These are phyloP conservation scores for Aspergillus funiculosus DNA, from an alignment of 495 filamentous ascomycete genomes.

Conservation along the genomic window DNA sequence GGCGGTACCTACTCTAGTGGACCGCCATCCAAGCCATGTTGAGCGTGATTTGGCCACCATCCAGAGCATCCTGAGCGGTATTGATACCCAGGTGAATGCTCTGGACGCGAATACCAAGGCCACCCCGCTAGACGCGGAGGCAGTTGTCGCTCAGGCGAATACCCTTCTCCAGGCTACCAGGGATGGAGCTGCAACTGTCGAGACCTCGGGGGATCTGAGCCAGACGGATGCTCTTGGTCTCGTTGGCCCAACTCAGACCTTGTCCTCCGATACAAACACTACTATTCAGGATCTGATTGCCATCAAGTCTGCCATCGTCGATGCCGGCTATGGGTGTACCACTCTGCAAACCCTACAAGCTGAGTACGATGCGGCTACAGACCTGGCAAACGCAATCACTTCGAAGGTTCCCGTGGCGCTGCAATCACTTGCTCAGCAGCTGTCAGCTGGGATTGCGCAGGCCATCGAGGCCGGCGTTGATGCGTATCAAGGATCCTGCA, in stretches of 20 bases:
- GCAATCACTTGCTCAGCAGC: slow-evolving; percentile 17
- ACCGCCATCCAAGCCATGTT: not conserved
- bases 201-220: slow-evolving; percentile 16
- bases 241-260: slow-evolving; percentile 22
- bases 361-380: slow-evolving; percentile 24
- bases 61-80: slow-evolving; percentile 1
- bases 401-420: slow-evolving; percentile 26
- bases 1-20: not conserved
- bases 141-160: not conserved
- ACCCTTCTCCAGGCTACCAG: not conserved
- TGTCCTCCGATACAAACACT: slow-evolving; percentile 22
- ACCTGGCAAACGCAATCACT: slow-evolving; percentile 24
- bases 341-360: slow-evolving; percentile 19
- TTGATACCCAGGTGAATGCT: not conserved
- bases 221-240: slow-evolving; percentile 27
- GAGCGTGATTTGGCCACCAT: slow-evolving; percentile 1
- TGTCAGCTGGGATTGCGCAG: slow-evolving; percentile 26
- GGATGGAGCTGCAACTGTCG: slow-evolving; percentile 15
- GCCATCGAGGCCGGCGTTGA: slow-evolving; percentile 24
- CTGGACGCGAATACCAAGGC: not conserved
- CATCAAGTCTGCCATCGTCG: slow-evolving; percentile 30
- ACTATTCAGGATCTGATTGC: slow-evolving; percentile 26
- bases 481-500: slow-evolving; percentile 10
- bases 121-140: not conserved
- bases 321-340: slow-evolving; percentile 22